Evolutionary conservation across 345 rosid species (phyloP).

Genomic region (Litchi chinensis): DNA sequence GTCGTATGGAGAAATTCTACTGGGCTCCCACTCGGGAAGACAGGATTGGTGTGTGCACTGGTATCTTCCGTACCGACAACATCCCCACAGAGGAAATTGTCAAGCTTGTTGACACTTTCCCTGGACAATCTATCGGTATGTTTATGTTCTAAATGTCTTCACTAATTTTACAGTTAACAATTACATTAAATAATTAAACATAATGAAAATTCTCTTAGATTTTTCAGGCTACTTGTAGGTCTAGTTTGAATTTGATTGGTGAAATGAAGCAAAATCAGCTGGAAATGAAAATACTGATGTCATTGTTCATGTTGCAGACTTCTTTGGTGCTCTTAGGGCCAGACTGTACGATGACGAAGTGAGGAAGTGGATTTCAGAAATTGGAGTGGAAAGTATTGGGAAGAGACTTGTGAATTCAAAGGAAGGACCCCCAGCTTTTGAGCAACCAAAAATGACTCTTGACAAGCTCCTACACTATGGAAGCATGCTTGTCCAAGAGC

Average conservation of each 20-base stretch:
- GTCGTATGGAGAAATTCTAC: constrained; percentile 65
- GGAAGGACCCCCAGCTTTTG: constrained; percentile 58
- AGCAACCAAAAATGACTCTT: constrained; percentile 51
- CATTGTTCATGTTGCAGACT: constrained; percentile 32
- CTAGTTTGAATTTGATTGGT: neutral
- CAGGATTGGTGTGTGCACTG: constrained; percentile 49
- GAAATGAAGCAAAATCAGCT: neutral
- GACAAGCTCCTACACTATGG: constrained; percentile 51
- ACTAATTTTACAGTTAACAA: neutral
- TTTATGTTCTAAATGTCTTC: neutral
- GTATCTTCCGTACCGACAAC: constrained; percentile 50
- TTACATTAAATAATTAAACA: neutral
- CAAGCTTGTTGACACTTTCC: constrained; percentile 54
- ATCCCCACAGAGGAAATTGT: constrained; percentile 43
- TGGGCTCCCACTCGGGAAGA: constrained; percentile 67
- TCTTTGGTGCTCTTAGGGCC: constrained; percentile 58
- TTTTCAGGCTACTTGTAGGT: neutral
- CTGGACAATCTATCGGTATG: constrained; percentile 63
- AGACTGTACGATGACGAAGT: constrained; percentile 67
- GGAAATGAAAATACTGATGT: neutral
- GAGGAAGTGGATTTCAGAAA: constrained; percentile 43
- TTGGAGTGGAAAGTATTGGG: constrained; percentile 50
- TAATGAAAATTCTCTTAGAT: neutral
- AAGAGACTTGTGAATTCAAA: constrained; percentile 52
- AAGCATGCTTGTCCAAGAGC: constrained; percentile 55